These are phyloP conservation scores for Cicer cuneatum DNA, from an alignment of 306 rosid species.

Conservation along the genomic window DNA sequence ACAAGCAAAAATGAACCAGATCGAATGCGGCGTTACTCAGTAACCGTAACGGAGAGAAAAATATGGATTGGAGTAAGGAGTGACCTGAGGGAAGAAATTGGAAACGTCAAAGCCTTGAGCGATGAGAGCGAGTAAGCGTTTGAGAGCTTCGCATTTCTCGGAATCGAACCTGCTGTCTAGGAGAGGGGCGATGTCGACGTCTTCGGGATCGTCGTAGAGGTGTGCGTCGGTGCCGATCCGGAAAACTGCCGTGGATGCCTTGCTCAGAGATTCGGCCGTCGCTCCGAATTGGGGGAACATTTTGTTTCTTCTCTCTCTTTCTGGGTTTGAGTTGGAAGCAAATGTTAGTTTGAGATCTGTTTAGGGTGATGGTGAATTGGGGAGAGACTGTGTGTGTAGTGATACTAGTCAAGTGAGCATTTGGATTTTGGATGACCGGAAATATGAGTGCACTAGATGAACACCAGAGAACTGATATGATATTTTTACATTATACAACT, in stretches of 20 bases:
- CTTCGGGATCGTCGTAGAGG: conserved; percentile 98
- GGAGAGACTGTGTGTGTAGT: background rate
- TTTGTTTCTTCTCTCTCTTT: background rate
- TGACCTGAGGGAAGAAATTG: conserved; percentile 93
- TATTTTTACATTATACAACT: too few relatives aligned
- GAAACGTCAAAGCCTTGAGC: conserved; percentile 96
- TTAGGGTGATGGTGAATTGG: background rate
- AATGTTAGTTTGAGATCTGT: background rate
- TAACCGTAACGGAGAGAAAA: background rate
- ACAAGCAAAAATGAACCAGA: background rate
- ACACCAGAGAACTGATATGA: too few relatives aligned
- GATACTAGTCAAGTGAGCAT: too few relatives aligned
- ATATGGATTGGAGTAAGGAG: background rate
- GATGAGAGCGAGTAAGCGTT: conserved; percentile 93
- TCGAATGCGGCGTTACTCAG: background rate
- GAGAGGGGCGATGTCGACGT: conserved; percentile 78
- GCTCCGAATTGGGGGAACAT: conserved; percentile 94
- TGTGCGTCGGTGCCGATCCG: conserved; percentile 99
- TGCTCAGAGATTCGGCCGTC: conserved; percentile 89
- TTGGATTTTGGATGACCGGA: too few relatives aligned
- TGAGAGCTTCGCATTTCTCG: conserved; percentile 96
- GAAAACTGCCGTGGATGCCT: conserved; percentile 91
- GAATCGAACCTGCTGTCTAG: conserved; percentile 96
- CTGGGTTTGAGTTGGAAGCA: background rate
- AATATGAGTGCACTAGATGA: too few relatives aligned